Evolutionary conservation across 352 stramenopile species (phyloP).

Genomic region (Globisporangium ultimum): DNA sequence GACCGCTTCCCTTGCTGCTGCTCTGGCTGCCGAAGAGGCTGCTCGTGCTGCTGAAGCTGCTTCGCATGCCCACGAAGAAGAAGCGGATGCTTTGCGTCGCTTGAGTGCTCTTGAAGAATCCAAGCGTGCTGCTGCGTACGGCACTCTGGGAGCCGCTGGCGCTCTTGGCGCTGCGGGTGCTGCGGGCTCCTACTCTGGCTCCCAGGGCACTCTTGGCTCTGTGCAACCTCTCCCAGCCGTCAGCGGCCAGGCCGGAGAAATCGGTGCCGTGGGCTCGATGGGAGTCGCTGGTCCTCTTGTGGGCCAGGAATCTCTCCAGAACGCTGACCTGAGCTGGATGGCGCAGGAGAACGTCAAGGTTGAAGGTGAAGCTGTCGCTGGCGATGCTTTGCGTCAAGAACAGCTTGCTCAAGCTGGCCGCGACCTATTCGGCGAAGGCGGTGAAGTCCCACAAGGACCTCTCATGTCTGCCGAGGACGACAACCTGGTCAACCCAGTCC

Average conservation of each 20-base stretch:
- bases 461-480: slow-evolving; percentile 87
- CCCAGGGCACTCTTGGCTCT: slow-evolving; percentile 60
- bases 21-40: slow-evolving; percentile 71
- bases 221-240: slow-evolving; percentile 64
- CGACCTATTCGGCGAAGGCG: slow-evolving; percentile 83
- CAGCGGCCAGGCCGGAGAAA: slow-evolving; percentile 64
- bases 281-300: slow-evolving; percentile 71
- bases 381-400: slow-evolving; percentile 66
- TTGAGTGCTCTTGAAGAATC: slow-evolving; percentile 59
- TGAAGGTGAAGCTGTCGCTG: slow-evolving; percentile 72
- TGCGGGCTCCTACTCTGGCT: slow-evolving; percentile 44
- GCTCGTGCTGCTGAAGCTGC: slow-evolving; percentile 67
- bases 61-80: slow-evolving; percentile 63
- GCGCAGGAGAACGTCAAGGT: slow-evolving; percentile 78
- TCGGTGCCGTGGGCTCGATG: slow-evolving; percentile 73
- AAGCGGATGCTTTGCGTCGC: slow-evolving; percentile 74
- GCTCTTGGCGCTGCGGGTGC: slow-evolving; percentile 53
- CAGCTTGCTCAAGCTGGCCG: slow-evolving; percentile 82
- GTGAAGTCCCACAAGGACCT: slow-evolving; percentile 67
- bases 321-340: slow-evolving; percentile 84
- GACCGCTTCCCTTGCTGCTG: slow-evolving; percentile 66
- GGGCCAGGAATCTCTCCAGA: slow-evolving; percentile 79
- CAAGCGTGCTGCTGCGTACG: slow-evolving; percentile 38
- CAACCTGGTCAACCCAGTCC: slow-evolving; percentile 81
- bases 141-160: slow-evolving; percentile 50